phyloP scores from a whole-genome alignment of 148 eudicot genomes.

The Heliamphora exappendiculata region DNA sequence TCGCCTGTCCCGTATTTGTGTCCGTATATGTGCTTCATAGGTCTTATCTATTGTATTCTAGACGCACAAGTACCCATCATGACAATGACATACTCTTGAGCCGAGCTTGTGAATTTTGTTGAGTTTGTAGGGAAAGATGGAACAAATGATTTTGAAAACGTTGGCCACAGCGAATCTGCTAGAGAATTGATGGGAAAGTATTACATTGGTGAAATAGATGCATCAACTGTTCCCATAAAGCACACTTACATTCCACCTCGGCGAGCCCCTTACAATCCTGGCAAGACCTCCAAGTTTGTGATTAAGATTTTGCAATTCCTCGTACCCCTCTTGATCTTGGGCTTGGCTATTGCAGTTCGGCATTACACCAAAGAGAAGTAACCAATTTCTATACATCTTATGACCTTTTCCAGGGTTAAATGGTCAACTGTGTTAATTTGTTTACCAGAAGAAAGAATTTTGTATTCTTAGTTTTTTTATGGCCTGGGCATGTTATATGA shows the following conservation, averaged over 20 bases:
- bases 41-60: background rate
- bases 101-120: background rate
- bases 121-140: conserved; percentile 67
- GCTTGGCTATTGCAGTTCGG: conserved; percentile 55
- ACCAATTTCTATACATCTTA: background rate
- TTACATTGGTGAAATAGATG: conserved; percentile 56
- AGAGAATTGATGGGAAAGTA: conserved; percentile 61
- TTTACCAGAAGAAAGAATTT: background rate
- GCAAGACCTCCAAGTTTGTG: conserved; percentile 54
- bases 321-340: conserved; percentile 66
- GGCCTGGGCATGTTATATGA: background rate
- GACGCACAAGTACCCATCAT: background rate
- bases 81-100: background rate
- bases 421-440: background rate
- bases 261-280: conserved; percentile 44
- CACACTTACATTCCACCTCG: conserved; percentile 40
- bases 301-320: conserved; percentile 72
- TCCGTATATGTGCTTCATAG: too few relatives aligned
- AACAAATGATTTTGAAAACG: conserved; percentile 75
- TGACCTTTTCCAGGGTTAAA: background rate
- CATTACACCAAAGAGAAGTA: conserved; percentile 59
- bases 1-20: too few relatives aligned
- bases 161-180: conserved; percentile 76
- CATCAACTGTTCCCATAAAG: conserved; percentile 44
- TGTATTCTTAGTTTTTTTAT: background rate